A percentile compares a stretch with the other conserved stretches of the same genome.
Conservation (phyloP, 257 asterid species). For the Nicotiana tomentosiformis region DNA sequence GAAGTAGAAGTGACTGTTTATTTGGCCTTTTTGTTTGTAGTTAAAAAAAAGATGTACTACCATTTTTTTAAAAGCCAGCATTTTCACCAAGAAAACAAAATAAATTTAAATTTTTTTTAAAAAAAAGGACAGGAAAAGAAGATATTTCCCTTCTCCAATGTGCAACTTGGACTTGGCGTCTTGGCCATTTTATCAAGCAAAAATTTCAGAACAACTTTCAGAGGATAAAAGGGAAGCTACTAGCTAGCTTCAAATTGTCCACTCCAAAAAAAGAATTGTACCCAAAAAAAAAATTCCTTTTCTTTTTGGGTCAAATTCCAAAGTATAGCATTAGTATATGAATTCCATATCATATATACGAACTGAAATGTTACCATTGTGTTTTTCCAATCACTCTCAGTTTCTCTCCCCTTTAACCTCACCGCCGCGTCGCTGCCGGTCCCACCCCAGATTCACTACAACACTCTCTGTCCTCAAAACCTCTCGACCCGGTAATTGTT, state of each 20-base stretch:
- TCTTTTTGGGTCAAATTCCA: background rate
- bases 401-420: background rate
- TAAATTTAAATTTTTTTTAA: no score
- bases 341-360: background rate
- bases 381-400: background rate
- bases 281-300: no score
- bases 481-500: slow-evolving; percentile 46
- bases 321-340: background rate
- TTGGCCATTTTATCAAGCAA: background rate
- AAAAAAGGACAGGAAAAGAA: background rate
- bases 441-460: slow-evolving; percentile 22
- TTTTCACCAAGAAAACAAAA: no score
- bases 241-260: background rate
- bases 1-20: no score
- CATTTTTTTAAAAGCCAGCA: no score
- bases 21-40: no score
- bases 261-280: no score
- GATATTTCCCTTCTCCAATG: background rate
- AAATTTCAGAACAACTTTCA: background rate
- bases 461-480: slow-evolving; percentile 53
- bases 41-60: no score
- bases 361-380: background rate
- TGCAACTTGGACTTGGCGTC: background rate
- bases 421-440: slow-evolving; percentile 26
- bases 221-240: background rate